These are phyloP conservation scores for Diplodia sapinea DNA, from an alignment of 2,329 filamentous ascomycete species.

Conservation along the genomic window DNA sequence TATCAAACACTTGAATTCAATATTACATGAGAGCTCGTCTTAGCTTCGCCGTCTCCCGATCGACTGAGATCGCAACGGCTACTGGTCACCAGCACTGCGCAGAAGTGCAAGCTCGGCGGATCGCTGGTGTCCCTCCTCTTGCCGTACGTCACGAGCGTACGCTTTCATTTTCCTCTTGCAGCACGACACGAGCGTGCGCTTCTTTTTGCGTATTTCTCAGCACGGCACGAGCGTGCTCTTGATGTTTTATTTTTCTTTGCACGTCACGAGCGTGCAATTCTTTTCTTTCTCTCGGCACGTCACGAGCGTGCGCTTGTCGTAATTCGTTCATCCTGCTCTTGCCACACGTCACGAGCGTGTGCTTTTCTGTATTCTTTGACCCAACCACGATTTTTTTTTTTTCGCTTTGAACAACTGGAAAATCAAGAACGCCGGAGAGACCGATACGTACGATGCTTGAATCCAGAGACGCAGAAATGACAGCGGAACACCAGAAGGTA, in stretches of 20 bases:
- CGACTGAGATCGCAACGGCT: slow-evolving; percentile 7
- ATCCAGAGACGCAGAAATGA: neutral
- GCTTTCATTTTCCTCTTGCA: neutral
- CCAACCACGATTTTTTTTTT: neutral
- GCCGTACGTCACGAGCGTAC: neutral
- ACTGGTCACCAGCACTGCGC: slow-evolving; percentile 26
- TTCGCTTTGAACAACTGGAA: neutral
- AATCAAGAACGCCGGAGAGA: slow-evolving; percentile 1
- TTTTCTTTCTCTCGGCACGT: neutral
- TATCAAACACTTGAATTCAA: neutral
- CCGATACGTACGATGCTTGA: neutral
- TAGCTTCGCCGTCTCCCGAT: slow-evolving; percentile 23
- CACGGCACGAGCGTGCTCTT: neutral
- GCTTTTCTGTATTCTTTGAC: neutral
- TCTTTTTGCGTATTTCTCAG: neutral
- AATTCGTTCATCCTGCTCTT: neutral
- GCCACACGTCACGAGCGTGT: neutral
- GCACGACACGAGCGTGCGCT: neutral
- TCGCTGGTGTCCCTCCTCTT: slow-evolving; percentile 27
- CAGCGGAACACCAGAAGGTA: neutral
- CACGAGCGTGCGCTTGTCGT: neutral
- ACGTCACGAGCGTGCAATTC: neutral
- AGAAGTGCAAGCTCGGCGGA: slow-evolving; percentile 13
- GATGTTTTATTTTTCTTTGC: neutral
- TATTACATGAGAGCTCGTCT: slow-evolving; percentile 2